Base-by-base conservation (phyloP, 805 yeast species). In the Komagataella kurtzmanii region DNA sequence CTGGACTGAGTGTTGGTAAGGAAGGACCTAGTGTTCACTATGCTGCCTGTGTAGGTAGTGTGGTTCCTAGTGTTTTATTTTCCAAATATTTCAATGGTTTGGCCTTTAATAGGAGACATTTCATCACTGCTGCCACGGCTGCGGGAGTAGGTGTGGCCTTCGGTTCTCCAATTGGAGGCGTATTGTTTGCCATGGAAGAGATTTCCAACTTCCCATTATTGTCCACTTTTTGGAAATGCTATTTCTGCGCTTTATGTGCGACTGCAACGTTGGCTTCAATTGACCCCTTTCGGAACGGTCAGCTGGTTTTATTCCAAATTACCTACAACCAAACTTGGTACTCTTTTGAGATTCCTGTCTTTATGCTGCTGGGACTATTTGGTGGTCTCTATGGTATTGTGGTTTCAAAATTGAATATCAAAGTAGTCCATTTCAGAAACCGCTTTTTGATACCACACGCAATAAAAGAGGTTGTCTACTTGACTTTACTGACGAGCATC, bases 121-220 rank as follows among this genome's bases (percentile, higher is more conserved):
- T 84, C 51, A 68, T 93, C 51, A 81, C 91, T 0, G 97, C 99
- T 0, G 84, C 96, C 3, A 78, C 97, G 7, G 98, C 97, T 3
- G 96, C 99, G 1, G 99, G 99, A 51, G 98, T 93, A 7, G 98
- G 98, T 0, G 98, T 93, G 7, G 99, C 98, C 0, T 93, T 93
- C 71, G 98, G 96, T 0, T 80, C 90, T 10, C 99, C 99, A 0
- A 88, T 91, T 70, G 96, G 96, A 23, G 99, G 99, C 14, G 98
- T 93, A 1, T 67, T 93, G 45, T 93, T 95, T 64, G 81, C 95
- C 10, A 76, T 93, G 54, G 99, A 93, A 63, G 99, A 93, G 59
- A 88, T 93, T 30, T 79, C 93, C 0, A 73, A 83, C 36, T 76
- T 77, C 45, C 84, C 88, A 62, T 85, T 80, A 57, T 69, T 89